A percentile compares a stretch with the other conserved stretches of the same genome.
Evolutionary conservation across 495 filamentous ascomycete species (phyloP).

Genomic region (Gamarada debralockiae): DNA sequence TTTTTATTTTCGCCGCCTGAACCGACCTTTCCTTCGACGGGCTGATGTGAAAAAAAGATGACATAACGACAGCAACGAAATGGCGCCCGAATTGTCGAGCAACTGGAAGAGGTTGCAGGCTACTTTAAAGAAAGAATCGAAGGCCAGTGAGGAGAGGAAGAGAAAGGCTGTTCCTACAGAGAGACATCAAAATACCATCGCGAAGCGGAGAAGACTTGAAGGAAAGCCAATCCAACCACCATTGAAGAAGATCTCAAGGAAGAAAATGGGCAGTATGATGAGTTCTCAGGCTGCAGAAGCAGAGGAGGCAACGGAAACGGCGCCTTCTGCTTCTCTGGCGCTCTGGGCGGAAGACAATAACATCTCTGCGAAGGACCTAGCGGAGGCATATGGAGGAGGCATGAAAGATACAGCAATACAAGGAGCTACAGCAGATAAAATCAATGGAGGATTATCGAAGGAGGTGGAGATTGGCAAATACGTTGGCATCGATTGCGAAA

Average conservation of each 20-base stretch:
- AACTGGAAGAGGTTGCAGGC: slow-evolving; percentile 78
- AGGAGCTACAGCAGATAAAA: slow-evolving; percentile 18
- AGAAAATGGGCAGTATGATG: slow-evolving; percentile 14
- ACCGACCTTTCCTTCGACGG: too few relatives aligned
- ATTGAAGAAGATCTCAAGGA: slow-evolving; percentile 8
- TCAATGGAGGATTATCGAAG: slow-evolving; percentile 49
- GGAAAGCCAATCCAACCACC: slow-evolving; percentile 15
- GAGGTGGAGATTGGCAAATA: slow-evolving; percentile 71
- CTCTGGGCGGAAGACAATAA: slow-evolving; percentile 55
- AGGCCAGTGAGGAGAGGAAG: slow-evolving; percentile 28
- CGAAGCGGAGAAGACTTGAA: slow-evolving; percentile 24
- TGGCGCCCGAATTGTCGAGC: slow-evolving; percentile 40
- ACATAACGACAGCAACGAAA: slow-evolving; percentile 14
- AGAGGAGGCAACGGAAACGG: slow-evolving; percentile 1
- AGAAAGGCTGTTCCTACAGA: slow-evolving; percentile 23
- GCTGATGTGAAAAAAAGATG: too few relatives aligned
- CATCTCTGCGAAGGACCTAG: slow-evolving; percentile 55
- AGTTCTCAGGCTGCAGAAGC: background rate
- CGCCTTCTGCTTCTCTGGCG: slow-evolving; percentile 27
- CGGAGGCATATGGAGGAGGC: slow-evolving; percentile 52
- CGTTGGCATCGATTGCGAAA: slow-evolving; percentile 92
- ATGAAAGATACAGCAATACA: slow-evolving; percentile 29
- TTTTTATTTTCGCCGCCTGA: background rate
- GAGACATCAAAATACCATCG: slow-evolving; percentile 21
- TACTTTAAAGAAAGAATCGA: slow-evolving; percentile 51